These are phyloP conservation scores for Favolaschia claudopus DNA, from an alignment of 768 basidiomycete genomes.

Conservation along the genomic window DNA sequence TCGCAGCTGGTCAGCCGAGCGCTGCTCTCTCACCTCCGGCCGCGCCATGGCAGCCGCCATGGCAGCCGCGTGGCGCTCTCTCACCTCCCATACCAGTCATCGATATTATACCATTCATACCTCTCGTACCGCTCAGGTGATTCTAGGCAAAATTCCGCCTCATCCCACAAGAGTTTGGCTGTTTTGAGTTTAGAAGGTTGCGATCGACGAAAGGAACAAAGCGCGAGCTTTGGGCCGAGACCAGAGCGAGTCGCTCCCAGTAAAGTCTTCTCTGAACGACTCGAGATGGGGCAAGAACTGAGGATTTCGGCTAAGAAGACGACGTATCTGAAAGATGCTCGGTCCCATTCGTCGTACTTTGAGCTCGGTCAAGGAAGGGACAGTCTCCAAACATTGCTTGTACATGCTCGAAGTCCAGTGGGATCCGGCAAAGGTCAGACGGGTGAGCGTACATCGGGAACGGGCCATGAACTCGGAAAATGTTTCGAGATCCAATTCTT, in stretches of 20 bases:
- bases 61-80: too few relatives aligned
- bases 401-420: slow-evolving; percentile 9
- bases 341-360: not conserved
- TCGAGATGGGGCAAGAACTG: not conserved
- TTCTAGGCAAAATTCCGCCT: too few relatives aligned
- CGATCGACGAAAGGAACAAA: too few relatives aligned
- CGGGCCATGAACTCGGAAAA: slow-evolving; percentile 3
- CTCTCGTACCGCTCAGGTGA: too few relatives aligned
- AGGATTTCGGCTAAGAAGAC: not conserved
- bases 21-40: too few relatives aligned
- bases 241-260: not conserved
- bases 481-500: not conserved
- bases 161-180: too few relatives aligned
- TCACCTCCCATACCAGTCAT: too few relatives aligned
- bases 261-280: not conserved
- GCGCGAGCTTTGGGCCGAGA: not conserved
- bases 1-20: too few relatives aligned
- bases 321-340: not conserved
- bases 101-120: too few relatives aligned
- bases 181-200: too few relatives aligned
- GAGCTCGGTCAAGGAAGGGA: not conserved
- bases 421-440: not conserved
- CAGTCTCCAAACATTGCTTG: not conserved
- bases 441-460: not conserved
- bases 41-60: too few relatives aligned